A percentile compares a stretch with the other conserved stretches of the same genome.
Conservation (phyloP, 2,329 filamentous ascomycete species). For the Colletotrichum kahawae region DNA sequence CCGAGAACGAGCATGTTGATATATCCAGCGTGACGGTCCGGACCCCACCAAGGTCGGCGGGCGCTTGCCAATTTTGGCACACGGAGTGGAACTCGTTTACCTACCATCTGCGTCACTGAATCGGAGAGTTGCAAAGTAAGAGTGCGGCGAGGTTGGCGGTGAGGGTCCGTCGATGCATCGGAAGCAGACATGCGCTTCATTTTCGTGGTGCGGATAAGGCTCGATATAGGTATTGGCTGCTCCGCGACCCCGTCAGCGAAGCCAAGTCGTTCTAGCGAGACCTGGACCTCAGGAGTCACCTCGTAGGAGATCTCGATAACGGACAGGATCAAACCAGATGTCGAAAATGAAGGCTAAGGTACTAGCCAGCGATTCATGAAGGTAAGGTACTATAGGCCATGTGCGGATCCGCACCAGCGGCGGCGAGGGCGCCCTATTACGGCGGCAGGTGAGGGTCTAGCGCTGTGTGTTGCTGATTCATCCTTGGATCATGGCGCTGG, state of each 20-base stretch:
- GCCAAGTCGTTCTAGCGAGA: not conserved
- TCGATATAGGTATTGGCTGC: not conserved
- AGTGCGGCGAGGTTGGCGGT: not conserved
- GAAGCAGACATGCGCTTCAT: not conserved
- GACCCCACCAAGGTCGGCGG: not conserved
- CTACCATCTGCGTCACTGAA: not conserved
- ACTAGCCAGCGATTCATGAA: not conserved
- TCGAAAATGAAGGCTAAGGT: not conserved
- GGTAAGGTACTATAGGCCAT: not conserved
- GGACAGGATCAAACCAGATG: not conserved
- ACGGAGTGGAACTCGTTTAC: not conserved
- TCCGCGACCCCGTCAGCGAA: not conserved
- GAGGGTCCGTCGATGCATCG: not conserved
- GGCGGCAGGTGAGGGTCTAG: not conserved
- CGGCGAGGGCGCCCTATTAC: not conserved
- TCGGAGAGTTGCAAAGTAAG: not conserved
- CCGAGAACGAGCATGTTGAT: not conserved
- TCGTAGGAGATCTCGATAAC: not conserved
- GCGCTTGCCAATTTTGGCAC: not conserved
- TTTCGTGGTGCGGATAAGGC: not conserved
- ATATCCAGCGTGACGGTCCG: not conserved
- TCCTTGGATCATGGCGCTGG: not conserved
- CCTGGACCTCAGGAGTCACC: not conserved
- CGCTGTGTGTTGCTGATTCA: conserved; percentile 18
- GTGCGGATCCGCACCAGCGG: not conserved